Conservation (phyloP, 192 early-diverging fungal species). For the Coemansia sp. region DNA sequence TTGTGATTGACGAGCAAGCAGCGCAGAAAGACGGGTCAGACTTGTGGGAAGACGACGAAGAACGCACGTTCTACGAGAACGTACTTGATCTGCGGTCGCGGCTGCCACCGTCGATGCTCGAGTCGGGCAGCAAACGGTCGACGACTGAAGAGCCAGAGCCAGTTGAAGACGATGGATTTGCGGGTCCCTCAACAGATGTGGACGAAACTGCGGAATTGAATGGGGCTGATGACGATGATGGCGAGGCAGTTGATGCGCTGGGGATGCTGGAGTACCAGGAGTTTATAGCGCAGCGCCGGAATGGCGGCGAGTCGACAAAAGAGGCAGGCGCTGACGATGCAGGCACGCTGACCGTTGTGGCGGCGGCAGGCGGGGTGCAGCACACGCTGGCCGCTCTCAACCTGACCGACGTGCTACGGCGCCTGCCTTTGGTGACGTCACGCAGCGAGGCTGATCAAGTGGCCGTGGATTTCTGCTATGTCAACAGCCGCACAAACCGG, state of each 20-base stretch:
- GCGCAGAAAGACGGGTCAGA: constrained; percentile 10
- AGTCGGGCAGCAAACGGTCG: constrained; percentile 21
- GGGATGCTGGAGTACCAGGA: constrained; percentile 46
- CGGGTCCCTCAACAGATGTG: neutral
- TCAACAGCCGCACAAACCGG: constrained; percentile 79
- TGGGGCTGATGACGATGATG: constrained; percentile 24
- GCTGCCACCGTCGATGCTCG: constrained; percentile 84
- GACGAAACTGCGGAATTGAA: neutral
- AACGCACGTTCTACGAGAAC: constrained; percentile 84
- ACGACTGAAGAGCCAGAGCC: neutral
- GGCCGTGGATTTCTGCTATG: constrained; percentile 90
- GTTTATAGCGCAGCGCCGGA: constrained; percentile 31
- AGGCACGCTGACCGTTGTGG: constrained; percentile 24
- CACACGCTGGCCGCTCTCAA: constrained; percentile 38
- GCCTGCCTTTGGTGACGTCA: constrained; percentile 74
- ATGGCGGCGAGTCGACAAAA: constrained; percentile 1
- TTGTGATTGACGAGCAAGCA: constrained; percentile 37
- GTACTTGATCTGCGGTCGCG: constrained; percentile 73
- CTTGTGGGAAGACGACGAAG: constrained; percentile 94
- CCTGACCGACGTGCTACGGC: constrained; percentile 68
- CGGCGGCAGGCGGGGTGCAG: constrained; percentile 7
- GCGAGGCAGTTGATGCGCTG: constrained; percentile 22
- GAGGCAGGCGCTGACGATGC: constrained; percentile 1
- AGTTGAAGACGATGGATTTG: neutral
- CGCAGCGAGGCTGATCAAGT: constrained; percentile 84